phyloP scores from a whole-genome alignment of 116 monocot genomes.

The Posidonia oceanica region DNA sequence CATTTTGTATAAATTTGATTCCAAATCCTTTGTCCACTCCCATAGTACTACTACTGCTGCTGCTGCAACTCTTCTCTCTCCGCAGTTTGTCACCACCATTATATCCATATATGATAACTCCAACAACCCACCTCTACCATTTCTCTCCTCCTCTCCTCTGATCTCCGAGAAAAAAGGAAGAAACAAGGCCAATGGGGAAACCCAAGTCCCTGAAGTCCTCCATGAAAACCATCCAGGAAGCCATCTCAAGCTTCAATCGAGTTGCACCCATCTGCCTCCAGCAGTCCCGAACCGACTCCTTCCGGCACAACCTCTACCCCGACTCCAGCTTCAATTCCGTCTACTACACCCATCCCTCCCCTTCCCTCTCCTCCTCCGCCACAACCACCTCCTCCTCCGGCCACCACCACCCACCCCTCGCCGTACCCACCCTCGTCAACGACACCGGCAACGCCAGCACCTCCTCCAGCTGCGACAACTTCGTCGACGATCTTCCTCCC shows the following conservation, averaged over 20 bases:
- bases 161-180: not conserved
- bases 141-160: constrained; percentile 2
- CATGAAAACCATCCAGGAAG: constrained; percentile 38
- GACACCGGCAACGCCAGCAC: not conserved
- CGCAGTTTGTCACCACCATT: too few relatives aligned
- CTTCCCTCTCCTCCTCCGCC: constrained; percentile 13
- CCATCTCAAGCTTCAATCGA: constrained; percentile 19
- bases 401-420: not conserved
- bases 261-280: constrained; percentile 16
- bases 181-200: constrained; percentile 24
- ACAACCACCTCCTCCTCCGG: too few relatives aligned
- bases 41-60: too few relatives aligned
- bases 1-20: too few relatives aligned
- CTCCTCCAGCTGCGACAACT: not conserved
- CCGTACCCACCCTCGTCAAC: not conserved
- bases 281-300: constrained; percentile 15
- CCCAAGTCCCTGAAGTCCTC: constrained; percentile 28
- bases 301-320: constrained; percentile 3
- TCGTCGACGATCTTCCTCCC: not conserved
- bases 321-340: constrained; percentile 11
- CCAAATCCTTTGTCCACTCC: too few relatives aligned
- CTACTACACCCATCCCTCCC: constrained; percentile 18
- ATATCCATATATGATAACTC: too few relatives aligned
- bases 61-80: too few relatives aligned
- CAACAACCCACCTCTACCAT: not conserved